Percentiles rank a stretch among this genome's conserved stretches.
Conservation (phyloP, 2,329 filamentous ascomycete species). For the Cyphellophora europaea region DNA sequence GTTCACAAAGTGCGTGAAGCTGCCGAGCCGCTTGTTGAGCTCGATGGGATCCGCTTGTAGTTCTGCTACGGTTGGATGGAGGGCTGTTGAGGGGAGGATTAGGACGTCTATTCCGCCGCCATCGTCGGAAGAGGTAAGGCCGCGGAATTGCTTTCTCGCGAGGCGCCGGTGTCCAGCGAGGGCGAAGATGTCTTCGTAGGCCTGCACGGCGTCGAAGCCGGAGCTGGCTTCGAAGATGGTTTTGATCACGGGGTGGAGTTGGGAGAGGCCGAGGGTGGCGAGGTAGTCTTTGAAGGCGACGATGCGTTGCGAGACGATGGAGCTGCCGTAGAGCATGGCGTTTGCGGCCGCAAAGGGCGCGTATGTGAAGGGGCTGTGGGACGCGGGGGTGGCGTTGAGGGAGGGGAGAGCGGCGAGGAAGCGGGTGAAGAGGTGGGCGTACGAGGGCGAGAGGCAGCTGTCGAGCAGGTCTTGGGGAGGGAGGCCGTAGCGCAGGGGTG, state of each 20-base stretch:
- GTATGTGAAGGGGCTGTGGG: constrained; percentile 37
- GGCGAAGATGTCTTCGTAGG: constrained; percentile 36
- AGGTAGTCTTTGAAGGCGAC: constrained; percentile 7
- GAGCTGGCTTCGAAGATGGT: constrained; percentile 32
- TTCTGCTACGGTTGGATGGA: constrained; percentile 41
- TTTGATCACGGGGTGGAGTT: constrained; percentile 40
- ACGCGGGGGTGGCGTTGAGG: too few species aligned
- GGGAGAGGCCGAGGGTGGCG: not conserved
- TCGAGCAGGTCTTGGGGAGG: constrained; percentile 35
- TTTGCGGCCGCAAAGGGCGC: constrained; percentile 42
- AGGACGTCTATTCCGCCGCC: constrained; percentile 32
- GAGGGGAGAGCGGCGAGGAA: constrained; percentile 30
- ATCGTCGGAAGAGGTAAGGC: not conserved
- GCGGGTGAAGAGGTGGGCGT: constrained; percentile 31
- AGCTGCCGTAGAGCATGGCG: constrained; percentile 46
- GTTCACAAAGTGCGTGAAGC: too few species aligned
- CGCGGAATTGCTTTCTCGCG: constrained; percentile 5
- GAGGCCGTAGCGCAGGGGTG: constrained; percentile 38
- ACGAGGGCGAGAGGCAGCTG: constrained; percentile 31
- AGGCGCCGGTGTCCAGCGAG: constrained; percentile 5
- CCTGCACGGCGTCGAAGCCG: constrained; percentile 30
- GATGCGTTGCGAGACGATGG: constrained; percentile 39
- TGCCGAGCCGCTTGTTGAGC: too few species aligned
- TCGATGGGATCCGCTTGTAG: constrained; percentile 42
- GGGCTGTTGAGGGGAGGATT: constrained; percentile 48